Conservation (phyloP, 2,329 filamentous ascomycete species). For the Fusarium secorum region DNA sequence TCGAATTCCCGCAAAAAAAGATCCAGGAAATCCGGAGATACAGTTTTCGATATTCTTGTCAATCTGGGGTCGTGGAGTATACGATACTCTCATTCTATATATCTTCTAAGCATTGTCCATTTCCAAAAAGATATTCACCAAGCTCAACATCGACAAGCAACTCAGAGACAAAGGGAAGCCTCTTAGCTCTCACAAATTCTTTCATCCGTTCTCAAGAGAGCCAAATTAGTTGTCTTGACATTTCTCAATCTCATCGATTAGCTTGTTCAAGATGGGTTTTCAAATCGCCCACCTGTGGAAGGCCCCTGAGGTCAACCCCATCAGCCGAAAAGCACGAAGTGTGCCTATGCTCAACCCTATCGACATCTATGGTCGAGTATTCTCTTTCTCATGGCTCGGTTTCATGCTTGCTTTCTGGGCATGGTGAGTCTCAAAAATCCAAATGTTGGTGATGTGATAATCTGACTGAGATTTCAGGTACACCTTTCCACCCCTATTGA, state of each 20-base stretch:
- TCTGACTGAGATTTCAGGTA: constrained; percentile 56
- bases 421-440: constrained; percentile 57
- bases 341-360: constrained; percentile 81
- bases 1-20: constrained; percentile 23
- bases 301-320: constrained; percentile 77
- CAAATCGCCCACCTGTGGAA: constrained; percentile 44
- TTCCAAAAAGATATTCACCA: constrained; percentile 12
- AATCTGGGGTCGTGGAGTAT: neutral
- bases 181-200: neutral
- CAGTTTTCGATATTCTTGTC: constrained; percentile 5
- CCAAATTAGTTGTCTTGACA: neutral
- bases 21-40: constrained; percentile 40
- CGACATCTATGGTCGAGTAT: constrained; percentile 83
- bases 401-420: constrained; percentile 91
- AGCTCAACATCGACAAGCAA: constrained; percentile 26
- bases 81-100: constrained; percentile 29
- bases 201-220: neutral
- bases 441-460: neutral
- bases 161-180: constrained; percentile 1
- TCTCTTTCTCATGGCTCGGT: constrained; percentile 88
- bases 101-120: constrained; percentile 21
- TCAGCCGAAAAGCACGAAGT: constrained; percentile 82
- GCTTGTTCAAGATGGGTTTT: constrained; percentile 40
- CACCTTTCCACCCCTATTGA: constrained; percentile 83
- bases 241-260: neutral